phyloP scores from a whole-genome alignment of 1,284 basidiomycete genomes.

The Rhodotorula sp. region DNA sequence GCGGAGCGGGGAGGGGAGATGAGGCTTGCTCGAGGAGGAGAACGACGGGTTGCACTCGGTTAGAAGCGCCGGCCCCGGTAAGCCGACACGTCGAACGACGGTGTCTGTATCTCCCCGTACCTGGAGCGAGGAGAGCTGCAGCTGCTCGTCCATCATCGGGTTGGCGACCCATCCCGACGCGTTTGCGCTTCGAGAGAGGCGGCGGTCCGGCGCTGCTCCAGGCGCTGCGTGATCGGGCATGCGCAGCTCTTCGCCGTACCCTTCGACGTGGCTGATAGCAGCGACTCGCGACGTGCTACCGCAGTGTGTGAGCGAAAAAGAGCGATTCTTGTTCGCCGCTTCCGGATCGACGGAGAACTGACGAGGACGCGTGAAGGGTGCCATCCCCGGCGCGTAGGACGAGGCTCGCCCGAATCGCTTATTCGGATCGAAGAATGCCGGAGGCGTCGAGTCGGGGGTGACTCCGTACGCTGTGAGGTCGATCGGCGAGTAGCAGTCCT shows the following conservation, averaged over 20 bases:
- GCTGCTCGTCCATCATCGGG: too few species aligned
- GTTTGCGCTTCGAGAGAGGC: too few species aligned
- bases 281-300: not conserved
- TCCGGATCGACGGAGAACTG: slow-evolving; percentile 31
- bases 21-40: not conserved
- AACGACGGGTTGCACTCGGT: too few species aligned
- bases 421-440: not conserved
- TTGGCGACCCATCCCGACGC: too few species aligned
- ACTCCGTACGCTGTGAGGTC: slow-evolving; percentile 19
- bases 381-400: slow-evolving; percentile 7
- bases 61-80: too few species aligned
- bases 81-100: too few species aligned
- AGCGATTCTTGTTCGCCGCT: slow-evolving; percentile 6
- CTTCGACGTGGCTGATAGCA: slow-evolving; percentile 1
- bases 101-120: too few species aligned
- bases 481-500: not conserved
- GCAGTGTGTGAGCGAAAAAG: not conserved
- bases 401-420: not conserved
- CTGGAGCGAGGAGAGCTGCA: too few species aligned
- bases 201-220: too few species aligned
- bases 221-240: not conserved
- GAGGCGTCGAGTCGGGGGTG: not conserved
- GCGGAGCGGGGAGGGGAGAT: not conserved
- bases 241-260: not conserved
- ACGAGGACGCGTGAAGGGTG: not conserved